Evolutionary conservation across 2,329 filamentous ascomycete species (phyloP).

Genomic region (Claviceps sp.): DNA sequence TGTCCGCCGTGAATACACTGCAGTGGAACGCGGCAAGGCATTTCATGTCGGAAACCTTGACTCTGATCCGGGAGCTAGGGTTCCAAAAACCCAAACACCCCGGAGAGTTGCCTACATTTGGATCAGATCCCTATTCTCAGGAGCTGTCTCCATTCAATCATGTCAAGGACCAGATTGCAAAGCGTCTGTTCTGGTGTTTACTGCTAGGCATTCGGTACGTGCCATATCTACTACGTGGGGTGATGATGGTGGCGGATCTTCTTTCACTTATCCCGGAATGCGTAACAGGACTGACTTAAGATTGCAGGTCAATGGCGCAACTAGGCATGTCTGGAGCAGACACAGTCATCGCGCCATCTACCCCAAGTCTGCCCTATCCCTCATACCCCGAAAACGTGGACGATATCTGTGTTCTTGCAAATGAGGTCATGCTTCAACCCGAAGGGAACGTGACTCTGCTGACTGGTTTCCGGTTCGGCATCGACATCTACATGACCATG

Average conservation of each 20-base stretch:
- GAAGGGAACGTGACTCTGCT: slow-evolving; percentile 54
- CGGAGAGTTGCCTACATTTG: slow-evolving; percentile 25
- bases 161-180: slow-evolving; percentile 59
- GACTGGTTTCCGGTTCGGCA: slow-evolving; percentile 68
- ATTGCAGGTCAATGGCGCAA: slow-evolving; percentile 57
- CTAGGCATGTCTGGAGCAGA: slow-evolving; percentile 59
- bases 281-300: not conserved
- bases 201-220: slow-evolving; percentile 55
- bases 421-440: slow-evolving; percentile 58
- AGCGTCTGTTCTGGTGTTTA: slow-evolving; percentile 74
- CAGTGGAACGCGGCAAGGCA: slow-evolving; percentile 53
- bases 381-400: slow-evolving; percentile 71
- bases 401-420: slow-evolving; percentile 63
- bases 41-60: slow-evolving; percentile 60
- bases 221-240: not conserved
- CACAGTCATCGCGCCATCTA: slow-evolving; percentile 62
- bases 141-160: slow-evolving; percentile 45
- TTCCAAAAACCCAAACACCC: slow-evolving; percentile 42
- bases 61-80: slow-evolving; percentile 53
- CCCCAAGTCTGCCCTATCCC: slow-evolving; percentile 62
- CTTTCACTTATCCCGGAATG: no score
- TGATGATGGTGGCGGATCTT: no score
- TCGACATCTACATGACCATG: slow-evolving; percentile 69
- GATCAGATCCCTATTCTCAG: slow-evolving; percentile 23
- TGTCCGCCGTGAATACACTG: slow-evolving; percentile 54